These are phyloP conservation scores for Penicillium glabrum DNA, from an alignment of 2,329 filamentous ascomycete genomes.

Conservation along the genomic window DNA sequence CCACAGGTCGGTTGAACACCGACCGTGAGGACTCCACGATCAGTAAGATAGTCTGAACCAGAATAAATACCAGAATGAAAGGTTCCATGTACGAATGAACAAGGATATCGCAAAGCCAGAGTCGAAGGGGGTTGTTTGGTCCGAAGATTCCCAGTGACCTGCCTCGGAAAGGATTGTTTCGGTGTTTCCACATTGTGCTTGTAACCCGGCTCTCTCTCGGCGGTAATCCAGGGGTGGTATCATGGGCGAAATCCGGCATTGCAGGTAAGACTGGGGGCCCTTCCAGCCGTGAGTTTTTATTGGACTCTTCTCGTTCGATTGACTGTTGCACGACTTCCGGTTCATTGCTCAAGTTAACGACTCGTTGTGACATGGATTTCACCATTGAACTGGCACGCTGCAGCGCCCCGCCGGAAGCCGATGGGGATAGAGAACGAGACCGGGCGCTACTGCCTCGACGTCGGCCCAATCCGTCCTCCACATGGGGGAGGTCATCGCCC, in stretches of 20 bases:
- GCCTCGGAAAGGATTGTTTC: slow-evolving; percentile 77
- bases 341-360: slow-evolving; percentile 96
- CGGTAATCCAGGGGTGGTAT: slow-evolving; percentile 41
- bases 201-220: slow-evolving; percentile 32
- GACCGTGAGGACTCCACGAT: slow-evolving; percentile 76
- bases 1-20: slow-evolving; percentile 64
- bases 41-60: slow-evolving; percentile 84
- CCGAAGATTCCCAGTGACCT: slow-evolving; percentile 83
- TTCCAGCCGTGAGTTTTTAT: slow-evolving; percentile 55
- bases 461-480: slow-evolving; percentile 59
- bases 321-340: slow-evolving; percentile 76
- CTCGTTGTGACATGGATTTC: slow-evolving; percentile 89
- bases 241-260: slow-evolving; percentile 46
- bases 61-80: slow-evolving; percentile 79
- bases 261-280: slow-evolving; percentile 53
- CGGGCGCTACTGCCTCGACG: slow-evolving; percentile 45
- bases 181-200: slow-evolving; percentile 46
- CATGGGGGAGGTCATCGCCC: slow-evolving; percentile 59
- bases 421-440: slow-evolving; percentile 61
- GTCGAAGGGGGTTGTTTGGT: slow-evolving; percentile 71
- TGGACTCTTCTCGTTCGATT: slow-evolving; percentile 55
- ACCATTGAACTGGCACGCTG: slow-evolving; percentile 73
- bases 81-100: slow-evolving; percentile 87
- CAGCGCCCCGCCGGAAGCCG: slow-evolving; percentile 62
- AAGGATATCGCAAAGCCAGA: slow-evolving; percentile 75